Evolutionary conservation across 441 rosid genomes (phyloP), one percentile per base, ranked within the genome.

Genomic region (Biscutella auriculata): DNA sequence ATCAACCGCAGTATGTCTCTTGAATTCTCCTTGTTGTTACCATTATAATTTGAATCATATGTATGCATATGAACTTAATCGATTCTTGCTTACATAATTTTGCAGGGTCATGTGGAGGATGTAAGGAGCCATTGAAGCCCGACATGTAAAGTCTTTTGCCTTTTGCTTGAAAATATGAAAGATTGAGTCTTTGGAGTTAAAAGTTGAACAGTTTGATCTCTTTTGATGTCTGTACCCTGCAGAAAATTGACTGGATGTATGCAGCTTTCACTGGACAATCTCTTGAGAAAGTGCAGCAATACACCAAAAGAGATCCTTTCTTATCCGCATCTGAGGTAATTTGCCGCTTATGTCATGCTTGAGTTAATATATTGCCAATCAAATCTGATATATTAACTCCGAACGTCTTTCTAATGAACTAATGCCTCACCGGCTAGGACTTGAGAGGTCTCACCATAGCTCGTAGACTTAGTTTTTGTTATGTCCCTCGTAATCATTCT

Each of bases 231-330:
- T 42, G 62, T 46, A 70, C 37, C 9, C n/a, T 75, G 70, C 83
- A 87, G 97, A 89, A 88, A 93, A 76, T 83, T 60, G 97, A 93
- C 73, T 67, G 44, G 65, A 89, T 87, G 96, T 87, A 69, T 51
- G 71, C 83, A 51, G 83, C 90, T 63, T 93, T 93, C 65, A 83
- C 96, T 14, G 85, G 95, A 53, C 97, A 89, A 70, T 65, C 96
- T n/a, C 70, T 89, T 6, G 96, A 89, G 77, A 85, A 69, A 75
- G 95, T 87, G 71, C 96, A 89, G 53, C 76, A 79, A 35, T 79
- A 74, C 72, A 93, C 97, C 0, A 88, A 89, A 60, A 79, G 85
- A 70, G 93, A 87, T 70, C 85, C 82, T 33, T 93, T 83, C 87
- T 70, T 89, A 61, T 85, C 95, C 1, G 75, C 75, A 33, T 66